A percentile compares a stretch with the other conserved stretches of the same genome.
These are phyloP conservation scores for Tetracladium setigerum DNA, from an alignment of 495 filamentous ascomycete species.

Conservation along the genomic window DNA sequence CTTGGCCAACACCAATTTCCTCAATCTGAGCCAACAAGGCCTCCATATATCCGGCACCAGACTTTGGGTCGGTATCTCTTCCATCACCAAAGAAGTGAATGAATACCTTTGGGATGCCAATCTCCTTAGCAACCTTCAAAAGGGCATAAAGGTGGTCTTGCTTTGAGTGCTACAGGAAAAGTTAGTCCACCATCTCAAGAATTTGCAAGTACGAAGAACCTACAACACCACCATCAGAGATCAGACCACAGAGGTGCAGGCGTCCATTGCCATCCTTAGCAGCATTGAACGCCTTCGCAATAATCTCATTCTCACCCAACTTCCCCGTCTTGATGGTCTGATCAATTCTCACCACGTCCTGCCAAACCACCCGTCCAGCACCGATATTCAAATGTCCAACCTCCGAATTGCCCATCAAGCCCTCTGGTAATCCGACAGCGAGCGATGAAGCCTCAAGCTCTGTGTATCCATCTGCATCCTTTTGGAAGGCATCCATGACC, in stretches of 20 bases:
- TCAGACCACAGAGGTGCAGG: constrained; percentile 81
- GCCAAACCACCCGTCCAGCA: constrained; percentile 96
- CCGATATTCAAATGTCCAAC: constrained; percentile 98
- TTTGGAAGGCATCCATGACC: constrained; percentile 77
- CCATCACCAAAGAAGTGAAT: constrained; percentile 99
- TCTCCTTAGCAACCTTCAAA: constrained; percentile 80
- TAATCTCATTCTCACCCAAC: constrained; percentile 67
- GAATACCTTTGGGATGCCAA: constrained; percentile 80
- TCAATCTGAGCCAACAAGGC: constrained; percentile 67
- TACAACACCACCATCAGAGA: constrained; percentile 90
- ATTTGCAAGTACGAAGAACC: constrained; percentile 17
- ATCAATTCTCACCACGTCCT: constrained; percentile 98
- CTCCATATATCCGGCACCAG: constrained; percentile 76
- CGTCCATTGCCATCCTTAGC: constrained; percentile 86
- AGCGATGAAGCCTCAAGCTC: constrained; percentile 92
- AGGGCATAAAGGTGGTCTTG: constrained; percentile 86
- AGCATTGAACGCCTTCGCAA: constrained; percentile 67
- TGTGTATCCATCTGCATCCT: constrained; percentile 69
- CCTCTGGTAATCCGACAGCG: constrained; percentile 91
- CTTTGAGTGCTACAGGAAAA: constrained; percentile 61
- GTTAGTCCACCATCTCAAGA: constrained; percentile 7
- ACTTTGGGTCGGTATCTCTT: constrained; percentile 95
- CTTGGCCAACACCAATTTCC: constrained; percentile 77
- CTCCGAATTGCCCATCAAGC: constrained; percentile 97
- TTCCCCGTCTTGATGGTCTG: constrained; percentile 86